Conservation (phyloP, 139 green algal species). For the Closterium sp. region DNA sequence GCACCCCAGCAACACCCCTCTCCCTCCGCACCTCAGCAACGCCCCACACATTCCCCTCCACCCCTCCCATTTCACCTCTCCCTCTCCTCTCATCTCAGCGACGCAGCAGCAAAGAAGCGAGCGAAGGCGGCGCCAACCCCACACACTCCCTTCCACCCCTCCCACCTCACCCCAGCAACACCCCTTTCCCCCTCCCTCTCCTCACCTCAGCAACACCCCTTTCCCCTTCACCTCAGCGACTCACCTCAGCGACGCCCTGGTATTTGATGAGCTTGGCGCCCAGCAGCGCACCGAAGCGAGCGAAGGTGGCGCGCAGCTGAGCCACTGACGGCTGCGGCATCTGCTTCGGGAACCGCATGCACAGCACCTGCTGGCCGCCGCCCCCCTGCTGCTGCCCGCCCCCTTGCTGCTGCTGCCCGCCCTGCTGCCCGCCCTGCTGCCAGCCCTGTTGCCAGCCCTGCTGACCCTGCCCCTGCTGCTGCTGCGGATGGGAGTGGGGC, state of each 20-base stretch:
- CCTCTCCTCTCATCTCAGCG: not conserved
- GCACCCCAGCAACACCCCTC: too few species aligned
- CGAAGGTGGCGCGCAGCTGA: slow-evolving; percentile 4
- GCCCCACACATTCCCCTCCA: too few species aligned
- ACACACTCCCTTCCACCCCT: too few species aligned
- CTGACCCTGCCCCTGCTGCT: not conserved
- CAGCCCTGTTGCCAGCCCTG: not conserved
- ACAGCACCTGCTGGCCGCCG: not conserved
- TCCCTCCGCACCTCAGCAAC: not conserved
- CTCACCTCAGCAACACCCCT: not conserved
- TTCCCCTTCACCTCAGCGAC: too few species aligned
- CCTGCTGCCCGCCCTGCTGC: not conserved
- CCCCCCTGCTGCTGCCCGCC: not conserved
- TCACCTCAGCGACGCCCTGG: not conserved
- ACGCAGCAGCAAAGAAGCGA: too few species aligned
- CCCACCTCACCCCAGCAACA: too few species aligned
- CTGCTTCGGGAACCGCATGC: not conserved
- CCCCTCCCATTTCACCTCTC: too few species aligned
- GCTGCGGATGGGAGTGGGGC: not conserved
- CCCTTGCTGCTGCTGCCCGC: not conserved
- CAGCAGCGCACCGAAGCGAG: not conserved
- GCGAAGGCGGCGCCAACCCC: too few species aligned
- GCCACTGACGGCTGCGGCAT: not conserved
- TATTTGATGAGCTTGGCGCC: not conserved
- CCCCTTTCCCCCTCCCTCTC: too few species aligned